Conservation (phyloP, 1,284 basidiomycete species). For the Psilocybe mexicana region DNA sequence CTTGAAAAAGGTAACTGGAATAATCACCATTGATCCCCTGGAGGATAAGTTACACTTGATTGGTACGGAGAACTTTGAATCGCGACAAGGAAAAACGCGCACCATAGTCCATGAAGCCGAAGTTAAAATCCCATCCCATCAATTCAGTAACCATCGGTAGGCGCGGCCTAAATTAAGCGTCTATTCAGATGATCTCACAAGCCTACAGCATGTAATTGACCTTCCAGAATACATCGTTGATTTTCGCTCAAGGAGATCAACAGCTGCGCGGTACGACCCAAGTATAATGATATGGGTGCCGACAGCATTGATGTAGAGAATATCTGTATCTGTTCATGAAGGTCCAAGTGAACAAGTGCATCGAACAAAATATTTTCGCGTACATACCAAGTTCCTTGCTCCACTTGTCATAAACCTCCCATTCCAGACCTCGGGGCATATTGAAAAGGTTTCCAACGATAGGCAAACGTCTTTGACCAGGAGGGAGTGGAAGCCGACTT, state of each 20-base stretch:
- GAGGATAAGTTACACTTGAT: not conserved
- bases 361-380: too few species aligned
- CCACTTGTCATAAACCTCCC: constrained; percentile 36
- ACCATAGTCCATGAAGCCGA: constrained; percentile 31
- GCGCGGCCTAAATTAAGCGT: constrained; percentile 24
- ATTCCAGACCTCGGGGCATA: constrained; percentile 32
- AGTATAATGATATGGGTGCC: constrained; percentile 40
- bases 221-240: constrained; percentile 43
- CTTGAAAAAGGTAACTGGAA: not conserved
- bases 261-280: constrained; percentile 34
- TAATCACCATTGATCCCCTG: constrained; percentile 27
- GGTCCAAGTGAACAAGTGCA: not conserved
- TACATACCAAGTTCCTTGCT: constrained; percentile 27
- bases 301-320: constrained; percentile 36
- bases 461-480: constrained; percentile 33
- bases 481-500: constrained; percentile 29
- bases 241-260: constrained; percentile 42
- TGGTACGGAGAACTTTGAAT: too few species aligned
- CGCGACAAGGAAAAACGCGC: not conserved
- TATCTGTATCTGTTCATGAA: constrained; percentile 25
- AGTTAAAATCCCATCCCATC: constrained; percentile 23
- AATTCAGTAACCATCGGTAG: constrained; percentile 33
- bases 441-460: constrained; percentile 34
- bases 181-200: not conserved
- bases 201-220: constrained; percentile 15